phyloP scores from a whole-genome alignment of 2,329 filamentous ascomycete genomes.

The Fusarium nodosum region DNA sequence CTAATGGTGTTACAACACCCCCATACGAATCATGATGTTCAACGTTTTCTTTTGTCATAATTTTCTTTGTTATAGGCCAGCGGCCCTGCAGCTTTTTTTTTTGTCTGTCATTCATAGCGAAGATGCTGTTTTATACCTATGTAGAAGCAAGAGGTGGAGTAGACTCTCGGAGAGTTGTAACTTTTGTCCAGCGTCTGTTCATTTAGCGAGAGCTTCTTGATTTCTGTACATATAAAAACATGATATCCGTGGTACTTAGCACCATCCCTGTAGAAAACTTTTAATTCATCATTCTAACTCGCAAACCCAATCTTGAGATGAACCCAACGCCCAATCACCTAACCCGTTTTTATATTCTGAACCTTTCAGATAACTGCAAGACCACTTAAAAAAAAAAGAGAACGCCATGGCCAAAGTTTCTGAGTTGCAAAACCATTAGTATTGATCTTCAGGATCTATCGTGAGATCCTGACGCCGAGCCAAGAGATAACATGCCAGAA shows the following conservation, averaged over 20 bases:
- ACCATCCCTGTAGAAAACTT: slow-evolving; percentile 20
- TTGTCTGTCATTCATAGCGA: slow-evolving; percentile 25
- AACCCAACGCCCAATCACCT: slow-evolving; percentile 22
- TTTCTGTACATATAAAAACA: slow-evolving; percentile 40
- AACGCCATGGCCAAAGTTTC: slow-evolving; percentile 10
- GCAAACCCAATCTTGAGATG: neutral
- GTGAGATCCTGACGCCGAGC: neutral
- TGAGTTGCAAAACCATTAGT: slow-evolving; percentile 2
- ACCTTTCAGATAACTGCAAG: slow-evolving; percentile 5
- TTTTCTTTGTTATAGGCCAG: slow-evolving; percentile 28
- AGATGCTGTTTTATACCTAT: slow-evolving; percentile 10
- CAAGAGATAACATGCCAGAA: slow-evolving; percentile 5
- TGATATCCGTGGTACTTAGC: slow-evolving; percentile 39
- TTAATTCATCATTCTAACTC: slow-evolving; percentile 8
- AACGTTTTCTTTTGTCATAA: slow-evolving; percentile 43
- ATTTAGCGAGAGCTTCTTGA: slow-evolving; percentile 39
- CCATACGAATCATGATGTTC: slow-evolving; percentile 45
- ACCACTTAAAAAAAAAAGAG: neutral
- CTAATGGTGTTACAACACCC: slow-evolving; percentile 25
- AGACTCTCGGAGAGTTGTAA: slow-evolving; percentile 25
- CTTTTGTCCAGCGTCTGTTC: slow-evolving; percentile 29
- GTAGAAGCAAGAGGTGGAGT: slow-evolving; percentile 30
- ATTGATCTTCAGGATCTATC: neutral
- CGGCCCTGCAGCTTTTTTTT: slow-evolving; percentile 21
- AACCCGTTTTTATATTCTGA: slow-evolving; percentile 12